phyloP scores from a whole-genome alignment of 2,329 filamentous ascomycete genomes.

The Calonectria leucothoes region DNA sequence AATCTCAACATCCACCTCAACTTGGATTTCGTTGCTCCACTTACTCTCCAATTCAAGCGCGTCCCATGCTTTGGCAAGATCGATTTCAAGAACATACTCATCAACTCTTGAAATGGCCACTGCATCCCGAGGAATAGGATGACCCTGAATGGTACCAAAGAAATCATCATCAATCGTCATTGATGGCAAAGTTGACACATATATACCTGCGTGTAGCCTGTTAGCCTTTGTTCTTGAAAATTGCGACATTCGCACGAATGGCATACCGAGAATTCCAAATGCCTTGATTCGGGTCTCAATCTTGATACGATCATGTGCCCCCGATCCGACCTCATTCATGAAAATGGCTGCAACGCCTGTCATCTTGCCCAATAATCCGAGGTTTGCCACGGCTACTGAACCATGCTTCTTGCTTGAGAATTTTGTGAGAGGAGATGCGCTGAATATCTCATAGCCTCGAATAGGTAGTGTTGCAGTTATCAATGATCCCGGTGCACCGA shows the following conservation, averaged over 20 bases:
- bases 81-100: constrained; percentile 77
- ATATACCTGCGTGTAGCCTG: constrained; percentile 65
- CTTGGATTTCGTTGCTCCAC: constrained; percentile 83
- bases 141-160: constrained; percentile 79
- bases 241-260: not conserved
- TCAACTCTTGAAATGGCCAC: constrained; percentile 68
- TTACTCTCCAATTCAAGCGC: constrained; percentile 76
- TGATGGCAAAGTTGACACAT: constrained; percentile 75
- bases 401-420: constrained; percentile 58
- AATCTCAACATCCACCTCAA: constrained; percentile 70
- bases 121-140: constrained; percentile 74
- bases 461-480: constrained; percentile 72
- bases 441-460: constrained; percentile 84
- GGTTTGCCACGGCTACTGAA: constrained; percentile 68
- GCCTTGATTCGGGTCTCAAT: constrained; percentile 82
- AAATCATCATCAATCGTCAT: constrained; percentile 73
- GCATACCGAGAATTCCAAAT: constrained; percentile 76
- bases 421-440: constrained; percentile 73
- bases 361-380: constrained; percentile 91
- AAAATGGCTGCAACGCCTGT: constrained; percentile 84
- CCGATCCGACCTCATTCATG: constrained; percentile 67
- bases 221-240: not conserved
- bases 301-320: constrained; percentile 67
- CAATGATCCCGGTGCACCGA: constrained; percentile 59
- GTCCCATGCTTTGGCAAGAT: constrained; percentile 82